Base-by-base conservation (phyloP, 176 grass and related monocot genomes). In the Ananas comosus region DNA sequence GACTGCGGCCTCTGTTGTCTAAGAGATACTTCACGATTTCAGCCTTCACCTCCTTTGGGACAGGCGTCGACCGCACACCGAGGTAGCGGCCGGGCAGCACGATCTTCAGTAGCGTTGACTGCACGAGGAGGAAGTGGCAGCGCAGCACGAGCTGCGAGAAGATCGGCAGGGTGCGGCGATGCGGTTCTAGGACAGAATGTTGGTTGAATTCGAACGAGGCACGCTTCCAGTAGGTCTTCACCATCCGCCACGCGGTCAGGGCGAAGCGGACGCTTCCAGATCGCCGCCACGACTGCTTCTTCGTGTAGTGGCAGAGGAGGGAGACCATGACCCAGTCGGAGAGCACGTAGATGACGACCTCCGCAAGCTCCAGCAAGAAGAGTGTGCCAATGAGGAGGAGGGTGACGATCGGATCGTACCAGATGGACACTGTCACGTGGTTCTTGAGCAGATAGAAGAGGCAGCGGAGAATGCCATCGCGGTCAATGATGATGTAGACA, bases 261-360 rank as follows among this genome's bases (percentile, higher is more conserved):
- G 75, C 11, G 4, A 63, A 12, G 71, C 71, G 76, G 12, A 72
- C 63, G 19, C 2, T 80, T 1, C 67, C 67, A 3, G 72, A 72
- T n/a, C 6, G 57, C 24, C 79, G 50, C 29, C 48, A 2, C 1
- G 25, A 12, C 0, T 11, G 13, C 1, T 66, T 61, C 11, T 17
- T 63, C 11, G 80, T 25, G 67, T 80, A 76, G 77, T 24, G 57
- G 3, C 72, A 71, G 2, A 85, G 48, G 67, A 85, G 47, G n/a
- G 82, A 17, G 67, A 85, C 73, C 72, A 80, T 85, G 10, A 68
- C 61, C 82, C 77, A 85, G 71, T 80, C 80, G 66, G 82, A 85
- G 63, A 50, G 72, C 2, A 80, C 25, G 17, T 63, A 61, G 67
- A 18, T 13, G 24, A 67, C 2, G 42, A 67, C 49, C 48, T 85